Percentiles rank a stretch among this genome's conserved stretches.
phyloP scores from a whole-genome alignment of 2,329 filamentous ascomycete species.

The Epichloe festucae region DNA sequence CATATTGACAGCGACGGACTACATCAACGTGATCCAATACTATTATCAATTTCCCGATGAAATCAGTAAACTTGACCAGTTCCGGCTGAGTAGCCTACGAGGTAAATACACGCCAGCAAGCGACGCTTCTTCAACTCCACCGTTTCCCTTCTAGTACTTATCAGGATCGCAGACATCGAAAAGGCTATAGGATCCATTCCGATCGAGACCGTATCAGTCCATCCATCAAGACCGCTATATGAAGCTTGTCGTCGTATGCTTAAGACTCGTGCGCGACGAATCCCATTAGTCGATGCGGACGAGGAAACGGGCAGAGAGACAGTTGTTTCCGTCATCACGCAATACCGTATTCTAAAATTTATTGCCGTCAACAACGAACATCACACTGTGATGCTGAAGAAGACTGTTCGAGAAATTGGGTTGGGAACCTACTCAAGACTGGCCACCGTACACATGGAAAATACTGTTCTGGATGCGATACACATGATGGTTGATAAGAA shows the following conservation, averaged over 20 bases:
- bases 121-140: not conserved
- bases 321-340: constrained; percentile 92
- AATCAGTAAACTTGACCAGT: constrained; percentile 81
- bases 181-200: constrained; percentile 82
- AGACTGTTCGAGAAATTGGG: constrained; percentile 70
- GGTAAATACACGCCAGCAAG: constrained; percentile 40
- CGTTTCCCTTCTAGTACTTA: constrained; percentile 7
- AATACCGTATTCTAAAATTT: constrained; percentile 97
- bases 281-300: constrained; percentile 85
- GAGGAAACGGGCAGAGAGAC: constrained; percentile 87
- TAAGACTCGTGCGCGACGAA: constrained; percentile 80
- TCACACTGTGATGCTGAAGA: constrained; percentile 78
- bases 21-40: constrained; percentile 97
- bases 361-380: constrained; percentile 84
- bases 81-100: constrained; percentile 80
- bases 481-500: constrained; percentile 84
- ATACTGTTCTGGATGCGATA: constrained; percentile 86
- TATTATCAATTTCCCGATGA: constrained; percentile 96
- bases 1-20: constrained; percentile 88
- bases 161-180: constrained; percentile 61
- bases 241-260: constrained; percentile 94
- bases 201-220: constrained; percentile 91
- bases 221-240: constrained; percentile 80
- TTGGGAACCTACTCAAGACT: constrained; percentile 76
- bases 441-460: constrained; percentile 76